Percentiles rank a stretch among this genome's conserved stretches.
Conservation (phyloP, 2,329 filamentous ascomycete genomes). For the Ophiosphaerella korrae region DNA sequence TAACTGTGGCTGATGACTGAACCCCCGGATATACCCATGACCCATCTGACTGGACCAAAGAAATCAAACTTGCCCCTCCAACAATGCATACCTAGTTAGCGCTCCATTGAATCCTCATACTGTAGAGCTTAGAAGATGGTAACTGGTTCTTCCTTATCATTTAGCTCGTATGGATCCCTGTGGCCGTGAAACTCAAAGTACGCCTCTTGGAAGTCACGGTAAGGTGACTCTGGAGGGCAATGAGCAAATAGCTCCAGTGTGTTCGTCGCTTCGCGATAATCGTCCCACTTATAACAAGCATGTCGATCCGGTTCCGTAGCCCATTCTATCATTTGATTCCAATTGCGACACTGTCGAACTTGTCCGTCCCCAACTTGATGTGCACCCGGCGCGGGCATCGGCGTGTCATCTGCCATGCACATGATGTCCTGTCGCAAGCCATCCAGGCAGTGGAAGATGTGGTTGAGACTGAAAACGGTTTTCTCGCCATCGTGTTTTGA, state of each 20-base stretch:
- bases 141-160: conserved; percentile 16
- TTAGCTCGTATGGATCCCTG: conserved; percentile 37
- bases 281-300: conserved; percentile 41
- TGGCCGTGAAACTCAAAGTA: conserved; percentile 44
- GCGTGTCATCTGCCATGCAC: conserved; percentile 44
- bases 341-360: conserved; percentile 38
- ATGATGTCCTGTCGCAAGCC: conserved; percentile 42
- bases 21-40: neutral
- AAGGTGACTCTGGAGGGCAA: conserved; percentile 39
- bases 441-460: conserved; percentile 43
- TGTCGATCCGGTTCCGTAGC: conserved; percentile 37
- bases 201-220: conserved; percentile 31
- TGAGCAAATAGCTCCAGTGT: conserved; percentile 43
- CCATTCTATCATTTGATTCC: conserved; percentile 40
- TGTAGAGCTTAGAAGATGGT: conserved; percentile 19
- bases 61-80: no score
- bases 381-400: conserved; percentile 34
- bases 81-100: neutral
- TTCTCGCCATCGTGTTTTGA: conserved; percentile 32
- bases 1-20: neutral
- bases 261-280: conserved; percentile 44
- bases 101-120: neutral
- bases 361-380: conserved; percentile 36
- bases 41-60: conserved; percentile 1
- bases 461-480: conserved; percentile 29